Percentiles rank a stretch among this genome's conserved stretches.
phyloP scores from a whole-genome alignment of 108 stramenopile species.

The Cyclotella kingstonii region DNA sequence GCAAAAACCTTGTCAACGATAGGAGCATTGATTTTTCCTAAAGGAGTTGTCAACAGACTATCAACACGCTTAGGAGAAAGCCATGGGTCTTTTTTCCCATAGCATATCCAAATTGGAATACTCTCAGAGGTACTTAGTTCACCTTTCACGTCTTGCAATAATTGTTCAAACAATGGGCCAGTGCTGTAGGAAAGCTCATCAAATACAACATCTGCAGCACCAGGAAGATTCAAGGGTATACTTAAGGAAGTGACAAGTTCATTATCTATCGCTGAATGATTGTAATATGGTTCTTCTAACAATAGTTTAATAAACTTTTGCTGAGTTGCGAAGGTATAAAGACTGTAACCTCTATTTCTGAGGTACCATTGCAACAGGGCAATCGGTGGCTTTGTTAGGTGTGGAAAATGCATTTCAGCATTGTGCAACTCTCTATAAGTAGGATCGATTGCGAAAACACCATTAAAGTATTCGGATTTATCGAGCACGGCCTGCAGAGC shows the following conservation, averaged over 20 bases:
- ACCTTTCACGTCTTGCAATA: conserved; percentile 33
- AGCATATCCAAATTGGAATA: conserved; percentile 29
- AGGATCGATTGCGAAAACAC: conserved; percentile 21
- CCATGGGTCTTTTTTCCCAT: conserved; percentile 63
- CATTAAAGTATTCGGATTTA: conserved; percentile 32
- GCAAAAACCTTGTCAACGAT: conserved; percentile 41
- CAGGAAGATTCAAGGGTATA: conserved; percentile 41
- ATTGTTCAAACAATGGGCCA: conserved; percentile 64
- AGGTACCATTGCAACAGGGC: conserved; percentile 35
- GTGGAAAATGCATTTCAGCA: conserved; percentile 36
- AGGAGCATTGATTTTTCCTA: conserved; percentile 3
- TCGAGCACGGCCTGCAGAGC: conserved; percentile 54
- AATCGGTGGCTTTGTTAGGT: conserved; percentile 32
- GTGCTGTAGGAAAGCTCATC: conserved; percentile 56
- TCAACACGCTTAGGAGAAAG: conserved; percentile 46
- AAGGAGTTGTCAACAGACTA: conserved; percentile 29
- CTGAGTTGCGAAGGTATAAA: conserved; percentile 45
- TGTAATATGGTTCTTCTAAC: conserved; percentile 49
- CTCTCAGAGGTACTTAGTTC: not conserved
- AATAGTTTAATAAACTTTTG: conserved; percentile 40
- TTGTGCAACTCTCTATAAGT: conserved; percentile 49
- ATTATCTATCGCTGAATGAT: conserved; percentile 46
- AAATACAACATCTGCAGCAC: conserved; percentile 53
- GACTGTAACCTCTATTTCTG: conserved; percentile 41
- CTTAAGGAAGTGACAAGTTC: conserved; percentile 43